Base-by-base conservation (phyloP, 495 filamentous ascomycete species). In the Penicillium atrosanguineum region DNA sequence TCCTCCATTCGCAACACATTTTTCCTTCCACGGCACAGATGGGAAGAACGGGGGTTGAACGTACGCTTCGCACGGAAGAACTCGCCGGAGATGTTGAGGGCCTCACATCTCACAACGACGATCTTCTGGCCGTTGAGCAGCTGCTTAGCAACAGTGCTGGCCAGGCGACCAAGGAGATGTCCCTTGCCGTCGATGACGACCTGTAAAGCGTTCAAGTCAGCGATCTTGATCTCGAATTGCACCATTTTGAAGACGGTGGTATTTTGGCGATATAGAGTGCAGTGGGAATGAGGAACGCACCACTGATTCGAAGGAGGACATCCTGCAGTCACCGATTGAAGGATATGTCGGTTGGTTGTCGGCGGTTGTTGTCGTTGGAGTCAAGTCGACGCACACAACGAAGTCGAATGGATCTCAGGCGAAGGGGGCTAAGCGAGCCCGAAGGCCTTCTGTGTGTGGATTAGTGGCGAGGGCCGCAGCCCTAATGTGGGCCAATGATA, bases 31-130 rank as follows among this genome's bases (percentile, higher is more conserved):
- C 47, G 45, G 15, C 29, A 44, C 0, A 37, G 12, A 46, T 38
- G n/a, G 9, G 25, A 48, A 47, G 21, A 44, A 48, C 52, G 37
- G 50, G 57, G 55, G 60, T 56, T 58, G 38, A 74, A 93, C 94
- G 79, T 95, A 98, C 94, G 87, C 86, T 98, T 98, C 68, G 92
- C 86, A 70, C 94, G 90, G 87, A 97, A 98, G 89, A 98, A 98
- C 82, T 97, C 94, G 81, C 94, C 94, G 67, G 94, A 98, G 85
- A 98, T 97, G 86, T 97, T 97, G 71, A 98, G 86, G 69, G 88
- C 89, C 78, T 98, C 94, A 83, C 90, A 96, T 83, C 94, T 90
- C 73, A 98, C 95, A 57, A 98, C 87, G 59, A 96, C 93, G 77
- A 98, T 92, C 87, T 97, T 96, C 83, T 97, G 95, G 72, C 94